phyloP scores from a whole-genome alignment of 2,329 filamentous ascomycete species.

The Herpomyces periplanetae region DNA sequence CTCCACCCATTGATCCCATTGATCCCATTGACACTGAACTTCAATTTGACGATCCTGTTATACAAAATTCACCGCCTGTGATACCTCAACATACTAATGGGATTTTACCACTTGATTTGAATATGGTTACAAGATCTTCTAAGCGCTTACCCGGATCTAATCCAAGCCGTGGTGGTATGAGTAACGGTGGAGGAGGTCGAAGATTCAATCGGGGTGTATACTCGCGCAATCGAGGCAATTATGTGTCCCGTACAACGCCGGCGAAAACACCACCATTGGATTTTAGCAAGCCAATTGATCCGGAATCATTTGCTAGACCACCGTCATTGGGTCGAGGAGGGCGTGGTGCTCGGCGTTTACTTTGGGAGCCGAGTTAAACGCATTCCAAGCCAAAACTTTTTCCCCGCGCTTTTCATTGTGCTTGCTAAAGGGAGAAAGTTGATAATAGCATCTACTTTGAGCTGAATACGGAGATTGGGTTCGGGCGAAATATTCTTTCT shows the following conservation, averaged over 20 bases:
- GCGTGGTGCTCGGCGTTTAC: conserved; percentile 7
- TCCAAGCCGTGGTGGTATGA: conserved; percentile 5
- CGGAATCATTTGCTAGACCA: conserved; percentile 8
- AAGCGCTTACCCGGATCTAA: conserved; percentile 2
- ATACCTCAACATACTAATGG: conserved; percentile 5
- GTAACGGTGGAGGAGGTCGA: conserved; percentile 5
- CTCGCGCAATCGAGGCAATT: conserved; percentile 4
- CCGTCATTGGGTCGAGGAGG: conserved; percentile 5
- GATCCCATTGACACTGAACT: no score
- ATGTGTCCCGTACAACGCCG: no score
- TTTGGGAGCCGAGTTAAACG: conserved; percentile 9
- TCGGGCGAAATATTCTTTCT: no score
- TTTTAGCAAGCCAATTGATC: conserved; percentile 8
- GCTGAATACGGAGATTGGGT: no score
- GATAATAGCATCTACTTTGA: no score
- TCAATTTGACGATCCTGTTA: no score
- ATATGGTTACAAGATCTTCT: conserved; percentile 5
- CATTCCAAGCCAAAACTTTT: no score
- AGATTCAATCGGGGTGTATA: conserved; percentile 5
- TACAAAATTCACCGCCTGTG: conserved; percentile 5
- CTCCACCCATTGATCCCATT: no score
- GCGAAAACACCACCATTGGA: conserved; percentile 5
- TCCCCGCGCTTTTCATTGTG: no score
- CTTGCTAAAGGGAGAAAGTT: no score
- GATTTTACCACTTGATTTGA: conserved; percentile 5